phyloP scores from a whole-genome alignment of 768 basidiomycete species.

The Phanerodontia chrysosporium region DNA sequence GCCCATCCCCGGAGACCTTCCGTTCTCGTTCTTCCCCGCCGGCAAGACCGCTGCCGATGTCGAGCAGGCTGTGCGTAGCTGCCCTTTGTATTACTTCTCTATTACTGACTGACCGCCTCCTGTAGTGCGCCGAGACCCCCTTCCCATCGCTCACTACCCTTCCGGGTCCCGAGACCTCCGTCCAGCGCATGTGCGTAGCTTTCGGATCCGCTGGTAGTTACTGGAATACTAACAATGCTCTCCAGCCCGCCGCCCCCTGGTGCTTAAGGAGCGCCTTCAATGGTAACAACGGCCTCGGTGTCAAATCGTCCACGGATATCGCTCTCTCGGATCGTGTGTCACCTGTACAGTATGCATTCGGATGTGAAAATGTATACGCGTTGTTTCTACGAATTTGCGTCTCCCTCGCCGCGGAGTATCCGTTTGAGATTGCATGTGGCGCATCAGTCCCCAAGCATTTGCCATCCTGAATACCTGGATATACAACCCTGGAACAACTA shows the following conservation, averaged over 20 bases:
- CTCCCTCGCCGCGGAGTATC: too few relatives aligned
- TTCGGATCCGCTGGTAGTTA: too few relatives aligned
- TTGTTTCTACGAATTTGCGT: too few relatives aligned
- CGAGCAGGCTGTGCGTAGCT: slow-evolving; percentile 22
- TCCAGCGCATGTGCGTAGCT: slow-evolving; percentile 13
- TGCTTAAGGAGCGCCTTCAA: not conserved
- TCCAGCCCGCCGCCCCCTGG: not conserved
- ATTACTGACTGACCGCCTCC: slow-evolving; percentile 1
- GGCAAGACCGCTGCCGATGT: slow-evolving; percentile 18
- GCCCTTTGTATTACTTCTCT: too few relatives aligned
- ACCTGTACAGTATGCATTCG: not conserved
- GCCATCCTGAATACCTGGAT: too few relatives aligned
- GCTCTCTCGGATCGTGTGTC: not conserved
- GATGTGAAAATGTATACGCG: too few relatives aligned
- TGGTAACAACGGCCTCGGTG: not conserved
- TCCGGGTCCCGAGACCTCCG: slow-evolving; percentile 26
- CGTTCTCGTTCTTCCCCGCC: slow-evolving; percentile 17
- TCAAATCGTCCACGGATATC: not conserved
- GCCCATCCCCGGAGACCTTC: slow-evolving; percentile 7
- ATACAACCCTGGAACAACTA: too few relatives aligned
- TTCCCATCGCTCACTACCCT: slow-evolving; percentile 21
- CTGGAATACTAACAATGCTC: too few relatives aligned
- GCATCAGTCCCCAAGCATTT: too few relatives aligned
- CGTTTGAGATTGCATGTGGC: too few relatives aligned
- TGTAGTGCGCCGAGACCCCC: slow-evolving; percentile 16